Evolutionary conservation across 2,329 filamentous ascomycete genomes (phyloP).

Genomic region (Alternaria sp.): DNA sequence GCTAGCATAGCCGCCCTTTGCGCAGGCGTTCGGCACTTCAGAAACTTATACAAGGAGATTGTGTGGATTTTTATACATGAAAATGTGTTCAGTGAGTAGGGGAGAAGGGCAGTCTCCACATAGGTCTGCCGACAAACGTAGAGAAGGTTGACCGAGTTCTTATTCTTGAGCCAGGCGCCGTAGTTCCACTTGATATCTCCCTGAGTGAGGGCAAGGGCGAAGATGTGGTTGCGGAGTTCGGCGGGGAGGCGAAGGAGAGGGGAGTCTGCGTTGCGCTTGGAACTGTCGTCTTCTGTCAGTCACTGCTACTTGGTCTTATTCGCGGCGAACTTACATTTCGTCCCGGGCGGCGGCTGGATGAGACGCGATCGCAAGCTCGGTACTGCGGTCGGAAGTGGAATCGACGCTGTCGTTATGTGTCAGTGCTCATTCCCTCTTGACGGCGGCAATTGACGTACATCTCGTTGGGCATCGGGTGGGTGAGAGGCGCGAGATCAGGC

Average conservation of each 20-base stretch:
- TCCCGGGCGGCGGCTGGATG: background rate
- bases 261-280: background rate
- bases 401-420: too few relatives aligned
- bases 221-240: background rate
- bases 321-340: background rate
- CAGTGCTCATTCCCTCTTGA: too few relatives aligned
- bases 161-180: too few relatives aligned
- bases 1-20: too few relatives aligned
- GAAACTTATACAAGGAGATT: background rate
- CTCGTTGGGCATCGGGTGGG: too few relatives aligned
- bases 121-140: background rate
- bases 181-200: background rate
- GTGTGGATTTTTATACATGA: too few relatives aligned
- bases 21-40: background rate
- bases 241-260: background rate
- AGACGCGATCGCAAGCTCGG: background rate
- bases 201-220: background rate
- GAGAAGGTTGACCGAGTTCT: background rate
- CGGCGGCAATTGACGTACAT: too few relatives aligned
- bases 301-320: background rate
- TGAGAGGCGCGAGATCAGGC: too few relatives aligned
- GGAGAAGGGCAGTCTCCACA: background rate
- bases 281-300: background rate
- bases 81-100: background rate
- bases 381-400: fast-evolving